Base-by-base conservation (phyloP, 352 stramenopile genomes). In the Proteromonas lacertae region DNA sequence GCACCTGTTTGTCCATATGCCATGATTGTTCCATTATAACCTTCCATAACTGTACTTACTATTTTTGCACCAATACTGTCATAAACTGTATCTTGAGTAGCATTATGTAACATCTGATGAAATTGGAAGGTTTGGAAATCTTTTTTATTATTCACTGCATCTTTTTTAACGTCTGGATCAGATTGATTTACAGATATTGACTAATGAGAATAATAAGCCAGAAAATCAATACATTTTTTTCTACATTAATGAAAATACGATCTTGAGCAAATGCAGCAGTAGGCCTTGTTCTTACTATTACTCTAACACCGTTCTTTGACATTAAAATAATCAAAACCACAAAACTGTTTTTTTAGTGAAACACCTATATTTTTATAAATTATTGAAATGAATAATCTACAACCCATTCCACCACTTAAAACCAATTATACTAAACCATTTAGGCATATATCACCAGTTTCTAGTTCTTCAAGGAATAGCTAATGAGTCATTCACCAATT, bases 41-140 rank as follows among this genome's bases (percentile, higher is more conserved):
- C 69, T 29, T 82, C 62, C 8, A 79, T 60, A 1, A 77, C 64
- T n/a, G 61, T 61, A 35, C 80, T 62, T 5, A 83, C 69, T 20
- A 81, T 75, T 35, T 82, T 65, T 1, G 64, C 53, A 17, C 66
- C 66, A 32, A 81, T 70, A 18, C 64, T 60, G 26, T 80, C 64
- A 46, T 87, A 83, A 10, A 83, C 67, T 24, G 68, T 68, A 41
- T 78, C 64, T 47, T 87, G 69, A 10, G 55, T 58, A 10, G 60
- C 67, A 47, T 87, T 80, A 56, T 86, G 69, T 35, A 86, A 57
- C 39, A 86, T 60, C 41, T 86, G 69, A 41, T 86, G 65, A 44
- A 77, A 83, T 43, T 76, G 70, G 48, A 86, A 86, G 29, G 63
- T 62, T 37, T 47, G 57, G 28, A 20, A 41, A 17, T 48, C 50